Percentiles rank a stretch among this genome's conserved stretches.
Conservation (phyloP, 2,329 filamentous ascomycete genomes). For the Pyrenophora teres region DNA sequence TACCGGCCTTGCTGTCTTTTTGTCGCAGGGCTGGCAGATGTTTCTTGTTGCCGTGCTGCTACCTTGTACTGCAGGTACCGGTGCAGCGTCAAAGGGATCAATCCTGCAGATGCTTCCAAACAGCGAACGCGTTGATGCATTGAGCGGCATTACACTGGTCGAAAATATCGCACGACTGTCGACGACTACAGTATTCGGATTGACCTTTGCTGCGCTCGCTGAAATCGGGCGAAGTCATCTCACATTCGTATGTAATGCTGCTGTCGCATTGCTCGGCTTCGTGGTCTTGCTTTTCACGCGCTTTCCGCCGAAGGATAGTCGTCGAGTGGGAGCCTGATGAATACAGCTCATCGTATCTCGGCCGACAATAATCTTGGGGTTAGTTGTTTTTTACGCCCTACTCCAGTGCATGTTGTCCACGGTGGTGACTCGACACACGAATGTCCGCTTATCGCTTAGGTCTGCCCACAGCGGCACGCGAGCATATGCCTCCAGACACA, state of each 20-base stretch:
- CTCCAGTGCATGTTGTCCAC: background rate
- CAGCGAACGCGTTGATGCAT: conserved; percentile 65
- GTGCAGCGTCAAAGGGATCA: conserved; percentile 72
- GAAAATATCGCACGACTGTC: conserved; percentile 69
- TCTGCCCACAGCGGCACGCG: no score
- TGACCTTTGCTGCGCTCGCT: conserved; percentile 68
- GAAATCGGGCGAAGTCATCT: conserved; percentile 62
- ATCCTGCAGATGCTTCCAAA: conserved; percentile 72
- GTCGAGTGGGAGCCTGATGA: background rate
- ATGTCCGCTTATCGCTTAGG: no score
- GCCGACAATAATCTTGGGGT: no score
- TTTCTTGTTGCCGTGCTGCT: conserved; percentile 69
- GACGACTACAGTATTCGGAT: conserved; percentile 68
- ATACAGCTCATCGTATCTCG: background rate
- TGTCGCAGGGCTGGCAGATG: conserved; percentile 68
- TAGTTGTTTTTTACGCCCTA: background rate
- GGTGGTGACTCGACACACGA: no score
- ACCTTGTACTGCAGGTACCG: conserved; percentile 71
- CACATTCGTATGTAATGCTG: conserved; percentile 71
- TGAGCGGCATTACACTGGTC: conserved; percentile 70
- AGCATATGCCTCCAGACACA: background rate
- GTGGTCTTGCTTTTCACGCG: conserved; percentile 52
- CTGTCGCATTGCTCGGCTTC: conserved; percentile 59
- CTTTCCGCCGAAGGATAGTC: conserved; percentile 53
- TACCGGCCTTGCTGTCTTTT: conserved; percentile 67